Conservation (phyloP, 2,329 filamentous ascomycete species). For the Xylaria sp. region DNA sequence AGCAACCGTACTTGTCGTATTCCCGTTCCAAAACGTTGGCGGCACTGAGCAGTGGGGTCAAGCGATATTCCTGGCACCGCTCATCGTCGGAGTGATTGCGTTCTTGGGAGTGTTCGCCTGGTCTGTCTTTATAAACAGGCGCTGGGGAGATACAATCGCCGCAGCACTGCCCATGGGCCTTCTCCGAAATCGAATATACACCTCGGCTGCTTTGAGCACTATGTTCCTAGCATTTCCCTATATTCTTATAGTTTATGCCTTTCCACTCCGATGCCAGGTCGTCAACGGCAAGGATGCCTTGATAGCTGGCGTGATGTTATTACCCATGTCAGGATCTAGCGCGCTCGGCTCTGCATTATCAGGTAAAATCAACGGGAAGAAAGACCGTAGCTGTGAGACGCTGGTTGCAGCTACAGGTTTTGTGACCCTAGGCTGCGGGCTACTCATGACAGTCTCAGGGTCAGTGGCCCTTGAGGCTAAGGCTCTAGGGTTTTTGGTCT, state of each 20-base stretch:
- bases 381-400: conserved; percentile 57
- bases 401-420: conserved; percentile 55
- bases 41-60: conserved; percentile 54
- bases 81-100: conserved; percentile 52
- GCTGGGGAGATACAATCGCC: conserved; percentile 49
- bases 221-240: conserved; percentile 63
- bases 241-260: conserved; percentile 59
- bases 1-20: conserved; percentile 65
- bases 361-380: conserved; percentile 56
- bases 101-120: conserved; percentile 55
- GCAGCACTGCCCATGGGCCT: conserved; percentile 61
- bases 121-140: conserved; percentile 50
- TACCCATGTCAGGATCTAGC: conserved; percentile 63
- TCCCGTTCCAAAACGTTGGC: conserved; percentile 65
- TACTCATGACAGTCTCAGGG: conserved; percentile 55
- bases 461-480: conserved; percentile 54
- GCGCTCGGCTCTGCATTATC: conserved; percentile 57
- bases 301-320: conserved; percentile 60
- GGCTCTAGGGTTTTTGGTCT: conserved; percentile 60
- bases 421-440: conserved; percentile 59
- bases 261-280: conserved; percentile 61
- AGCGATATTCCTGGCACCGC: conserved; percentile 55
- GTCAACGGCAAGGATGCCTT: conserved; percentile 60
- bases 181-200: conserved; percentile 59
- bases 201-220: conserved; percentile 56